phyloP scores from a whole-genome alignment of 305 asterid species.

The Fraxinus platypoda region DNA sequence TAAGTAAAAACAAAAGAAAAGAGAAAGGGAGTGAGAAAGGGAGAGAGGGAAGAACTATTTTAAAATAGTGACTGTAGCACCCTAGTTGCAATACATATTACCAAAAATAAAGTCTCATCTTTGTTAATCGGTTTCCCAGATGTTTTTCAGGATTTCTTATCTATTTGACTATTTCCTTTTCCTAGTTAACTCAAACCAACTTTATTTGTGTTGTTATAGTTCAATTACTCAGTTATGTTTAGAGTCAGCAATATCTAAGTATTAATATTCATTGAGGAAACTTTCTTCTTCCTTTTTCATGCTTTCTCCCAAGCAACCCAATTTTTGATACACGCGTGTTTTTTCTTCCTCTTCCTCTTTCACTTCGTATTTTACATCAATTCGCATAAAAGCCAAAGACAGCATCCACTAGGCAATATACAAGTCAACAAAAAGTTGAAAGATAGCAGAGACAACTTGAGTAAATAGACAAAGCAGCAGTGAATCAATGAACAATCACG shows the following conservation, averaged over 20 bases:
- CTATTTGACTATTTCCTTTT: not conserved
- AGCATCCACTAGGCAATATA: not conserved
- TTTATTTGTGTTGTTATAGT: not conserved
- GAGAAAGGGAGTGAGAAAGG: not conserved
- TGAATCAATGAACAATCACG: not conserved
- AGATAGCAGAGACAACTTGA: not conserved
- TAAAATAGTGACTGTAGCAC: not conserved
- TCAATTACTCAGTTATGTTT: not conserved
- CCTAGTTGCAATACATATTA: not conserved
- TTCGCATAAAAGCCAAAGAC: not conserved
- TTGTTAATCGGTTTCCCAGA: not conserved
- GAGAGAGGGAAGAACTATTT: not conserved
- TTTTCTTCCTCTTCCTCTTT: not conserved
- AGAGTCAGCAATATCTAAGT: not conserved
- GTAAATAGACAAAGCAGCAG: not conserved
- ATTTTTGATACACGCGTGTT: not conserved
- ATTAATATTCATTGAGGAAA: conserved; percentile 1
- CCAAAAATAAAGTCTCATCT: not conserved
- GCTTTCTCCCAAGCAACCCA: not conserved
- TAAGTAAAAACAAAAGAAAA: not conserved
- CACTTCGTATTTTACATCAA: not conserved
- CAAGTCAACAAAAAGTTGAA: not conserved
- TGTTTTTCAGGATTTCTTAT: not conserved
- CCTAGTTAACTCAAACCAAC: conserved; percentile 3
- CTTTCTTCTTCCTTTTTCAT: conserved; percentile 12